phyloP scores from a whole-genome alignment of 2,329 filamentous ascomycete genomes.

The Cercospora citrullina region DNA sequence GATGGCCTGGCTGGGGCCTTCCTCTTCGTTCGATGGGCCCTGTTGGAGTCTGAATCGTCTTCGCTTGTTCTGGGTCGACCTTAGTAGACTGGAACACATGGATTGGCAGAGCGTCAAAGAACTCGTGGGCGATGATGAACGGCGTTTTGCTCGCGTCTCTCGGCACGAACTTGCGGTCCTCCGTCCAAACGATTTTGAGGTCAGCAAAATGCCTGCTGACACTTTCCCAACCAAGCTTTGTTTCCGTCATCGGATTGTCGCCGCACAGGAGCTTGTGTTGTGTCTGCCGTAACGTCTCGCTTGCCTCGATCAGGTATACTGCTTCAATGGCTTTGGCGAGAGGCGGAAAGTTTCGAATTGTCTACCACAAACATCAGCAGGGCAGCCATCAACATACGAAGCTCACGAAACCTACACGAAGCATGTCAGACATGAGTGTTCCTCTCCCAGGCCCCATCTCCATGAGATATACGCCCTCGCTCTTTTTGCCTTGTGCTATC shows the following conservation, averaged over 20 bases:
- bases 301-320: constrained; percentile 96
- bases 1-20: constrained; percentile 46
- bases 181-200: constrained; percentile 79
- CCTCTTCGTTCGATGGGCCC: constrained; percentile 47
- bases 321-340: constrained; percentile 76
- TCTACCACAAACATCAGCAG: constrained; percentile 53
- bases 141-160: constrained; percentile 67
- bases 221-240: constrained; percentile 71
- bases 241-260: constrained; percentile 66
- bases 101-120: constrained; percentile 96
- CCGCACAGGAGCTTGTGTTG: constrained; percentile 84
- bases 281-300: constrained; percentile 69
- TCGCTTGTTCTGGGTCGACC: constrained; percentile 35
- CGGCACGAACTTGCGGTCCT: constrained; percentile 82
- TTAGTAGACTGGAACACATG: constrained; percentile 83
- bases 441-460: constrained; percentile 93
- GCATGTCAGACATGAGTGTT: constrained; percentile 94
- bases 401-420: constrained; percentile 62
- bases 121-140: constrained; percentile 95
- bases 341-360: constrained; percentile 76
- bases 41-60: constrained; percentile 50
- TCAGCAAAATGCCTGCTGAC: constrained; percentile 71
- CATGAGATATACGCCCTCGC: constrained; percentile 77
- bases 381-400: neutral
- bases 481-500: constrained; percentile 81